Base-by-base conservation (phyloP, 192 early-diverging fungal genomes). In the Umbelopsis ramanniana region DNA sequence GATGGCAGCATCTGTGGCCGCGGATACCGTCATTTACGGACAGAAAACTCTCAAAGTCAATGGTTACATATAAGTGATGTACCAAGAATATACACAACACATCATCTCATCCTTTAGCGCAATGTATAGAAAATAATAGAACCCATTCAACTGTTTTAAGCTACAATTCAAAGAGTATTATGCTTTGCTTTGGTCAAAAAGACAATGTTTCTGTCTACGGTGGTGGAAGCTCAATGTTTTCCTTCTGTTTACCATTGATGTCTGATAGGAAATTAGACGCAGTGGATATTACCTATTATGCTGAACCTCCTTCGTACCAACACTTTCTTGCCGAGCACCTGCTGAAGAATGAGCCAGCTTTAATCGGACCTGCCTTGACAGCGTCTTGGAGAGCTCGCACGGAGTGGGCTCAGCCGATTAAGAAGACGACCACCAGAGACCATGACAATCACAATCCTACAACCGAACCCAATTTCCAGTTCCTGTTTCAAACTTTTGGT, bases 301-400 rank as follows among this genome's bases (percentile, higher is more conserved):
- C 69, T 2, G 66, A 63, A 37, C 77, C 82, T 8, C 83, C 77
- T 1, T 70, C 72, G 21, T 88, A 88, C 47, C 17, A 69, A 14
- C 22, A 77, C 0, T 88, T 88, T 60, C 68, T 83, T 15, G 22
- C 69, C 9, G 33, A 72, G 0, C 81, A 86, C 48, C 73, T 87
- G 47, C 67, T 75, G 10, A 80, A 84, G 19, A 89, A 89, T 73
- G 37, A 72, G 10, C 87, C 87, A 10, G 82, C 84, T 3, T 47
- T 89, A 46, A 78, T 89, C 57, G 87, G 85, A 0, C 81, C 87
- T 9, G 40, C 68, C 0, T 57, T 84, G 33, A 86, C 83, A 17
- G 66, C 45, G 68, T 11, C 72, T 48, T 92, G 91, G 91, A 52
- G 72, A 9, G 85, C 86, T 8, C 80, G 87, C 10, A 71, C 76